Conservation (phyloP, 306 rosid genomes). For the Castanea mollissima region DNA sequence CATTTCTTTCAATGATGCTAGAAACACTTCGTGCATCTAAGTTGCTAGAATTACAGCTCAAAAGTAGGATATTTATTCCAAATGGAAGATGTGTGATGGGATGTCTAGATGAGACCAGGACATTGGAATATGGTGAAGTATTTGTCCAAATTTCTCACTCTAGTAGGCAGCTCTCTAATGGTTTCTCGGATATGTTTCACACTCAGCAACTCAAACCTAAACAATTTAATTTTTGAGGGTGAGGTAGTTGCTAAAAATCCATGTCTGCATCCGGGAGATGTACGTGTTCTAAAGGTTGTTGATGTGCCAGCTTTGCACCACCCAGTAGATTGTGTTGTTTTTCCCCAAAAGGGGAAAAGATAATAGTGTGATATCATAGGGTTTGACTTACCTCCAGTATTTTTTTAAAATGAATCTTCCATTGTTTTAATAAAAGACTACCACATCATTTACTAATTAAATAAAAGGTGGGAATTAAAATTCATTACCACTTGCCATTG, state of each 20-base stretch:
- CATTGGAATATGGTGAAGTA: constrained; percentile 39
- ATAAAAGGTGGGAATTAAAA: too few species aligned
- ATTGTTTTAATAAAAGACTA: too few species aligned
- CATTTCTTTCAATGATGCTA: constrained; percentile 43
- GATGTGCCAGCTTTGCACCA: constrained; percentile 59
- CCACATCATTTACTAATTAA: too few species aligned
- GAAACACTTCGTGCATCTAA: constrained; percentile 24
- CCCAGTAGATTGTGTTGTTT: constrained; percentile 79
- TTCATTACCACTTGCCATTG: too few species aligned
- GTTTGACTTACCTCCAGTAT: too few species aligned
- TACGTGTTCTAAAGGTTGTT: constrained; percentile 66
- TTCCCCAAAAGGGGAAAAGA: constrained; percentile 68
- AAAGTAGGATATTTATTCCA: constrained; percentile 26
- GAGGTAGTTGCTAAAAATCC: constrained; percentile 74
- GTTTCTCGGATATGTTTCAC: not conserved
- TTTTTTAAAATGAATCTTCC: too few species aligned
- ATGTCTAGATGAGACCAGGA: constrained; percentile 45
- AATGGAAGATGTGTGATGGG: constrained; percentile 47
- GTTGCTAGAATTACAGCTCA: constrained; percentile 20
- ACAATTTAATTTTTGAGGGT: constrained; percentile 9
- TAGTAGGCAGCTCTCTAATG: constrained; percentile 15
- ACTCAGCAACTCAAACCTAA: not conserved
- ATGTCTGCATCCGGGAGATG: constrained; percentile 71
- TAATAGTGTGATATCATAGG: not conserved
- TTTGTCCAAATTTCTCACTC: constrained; percentile 32